Base-by-base conservation (phyloP, 352 stramenopile species). In the Plasmopara muralis region DNA sequence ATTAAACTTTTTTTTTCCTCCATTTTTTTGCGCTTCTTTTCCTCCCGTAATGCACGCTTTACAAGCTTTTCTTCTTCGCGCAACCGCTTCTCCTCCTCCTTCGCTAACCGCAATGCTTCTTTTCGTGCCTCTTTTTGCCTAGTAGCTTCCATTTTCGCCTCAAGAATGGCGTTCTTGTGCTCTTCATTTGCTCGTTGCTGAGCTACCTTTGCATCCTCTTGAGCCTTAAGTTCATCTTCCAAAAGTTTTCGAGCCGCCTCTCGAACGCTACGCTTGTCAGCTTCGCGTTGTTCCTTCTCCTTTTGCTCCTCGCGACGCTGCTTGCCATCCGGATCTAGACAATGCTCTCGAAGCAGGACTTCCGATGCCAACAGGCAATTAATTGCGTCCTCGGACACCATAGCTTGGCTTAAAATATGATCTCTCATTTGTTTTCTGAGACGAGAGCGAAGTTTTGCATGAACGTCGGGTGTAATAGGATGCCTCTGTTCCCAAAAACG, bases 401-500 rank as follows among this genome's bases (percentile, higher is more conserved):
- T 38, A 12, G 49, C 50, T 42, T 70, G 44, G 18, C 39, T 44
- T 33, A 71, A 73, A 0, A 87, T 43, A 1, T 56, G 20, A 31
- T 87, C 66, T 41, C 75, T 87, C 25, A 79, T 47, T 62, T 90
- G 75, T 15, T 72, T 72, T 55, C 73, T 63, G 16, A 90, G 33
- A 18, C 75, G 69, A 9, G 64, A 60, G 4, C 77, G 77, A 42
- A 87, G 51, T 35, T 87, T 88, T 2, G 69, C 50, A 53, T 89
- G 77, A 3, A 76, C 64, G 12, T 87, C 72, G 8, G 72, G 61
- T 25, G 69, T 74, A 10, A 89, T 72, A 6, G 74, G 57, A 57
- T 93, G 76, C 4, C 80, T 74, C 47, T 89, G 74, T 61, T 93
- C 80, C 83, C 80, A 93, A n/a, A 93, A 89, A 37, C 87, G 76